Percentiles rank a stretch among this genome's conserved stretches.
Evolutionary conservation across 2,329 filamentous ascomycete species (phyloP).

Genomic region (Fusarium palustre): DNA sequence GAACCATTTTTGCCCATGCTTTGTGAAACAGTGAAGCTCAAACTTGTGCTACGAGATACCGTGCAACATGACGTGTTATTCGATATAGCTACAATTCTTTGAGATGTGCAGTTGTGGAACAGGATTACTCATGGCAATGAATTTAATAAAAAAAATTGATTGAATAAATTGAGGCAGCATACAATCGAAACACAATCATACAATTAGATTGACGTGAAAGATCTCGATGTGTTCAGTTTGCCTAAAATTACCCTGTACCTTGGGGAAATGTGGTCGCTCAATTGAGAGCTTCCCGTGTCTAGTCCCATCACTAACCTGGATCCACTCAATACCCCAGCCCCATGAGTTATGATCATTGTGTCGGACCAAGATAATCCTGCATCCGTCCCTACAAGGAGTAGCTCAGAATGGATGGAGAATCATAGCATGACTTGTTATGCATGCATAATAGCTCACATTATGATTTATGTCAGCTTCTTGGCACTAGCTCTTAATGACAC

Average conservation of each 20-base stretch:
- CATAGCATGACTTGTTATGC: background rate
- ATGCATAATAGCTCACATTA: background rate
- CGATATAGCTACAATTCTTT: background rate
- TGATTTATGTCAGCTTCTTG: background rate
- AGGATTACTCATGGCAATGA: too few species aligned
- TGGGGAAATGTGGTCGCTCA: background rate
- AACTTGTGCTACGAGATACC: too few species aligned
- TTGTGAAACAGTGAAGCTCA: background rate
- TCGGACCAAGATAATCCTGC: background rate
- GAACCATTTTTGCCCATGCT: background rate
- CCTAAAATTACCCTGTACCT: background rate
- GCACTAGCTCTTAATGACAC: background rate
- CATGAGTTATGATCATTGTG: too few species aligned
- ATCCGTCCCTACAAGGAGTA: background rate
- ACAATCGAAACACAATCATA: background rate
- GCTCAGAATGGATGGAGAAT: background rate
- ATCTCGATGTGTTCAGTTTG: background rate
- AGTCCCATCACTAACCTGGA: too few species aligned
- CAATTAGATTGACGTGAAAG: accelerated
- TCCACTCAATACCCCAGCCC: too few species aligned
- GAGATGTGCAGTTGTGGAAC: background rate
- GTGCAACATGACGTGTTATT: accelerated
- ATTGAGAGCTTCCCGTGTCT: too few species aligned
- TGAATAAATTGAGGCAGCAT: background rate
- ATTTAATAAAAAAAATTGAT: too few species aligned